Conservation (phyloP, 345 rosid genomes). For the Cardamine resedifolia region DNA sequence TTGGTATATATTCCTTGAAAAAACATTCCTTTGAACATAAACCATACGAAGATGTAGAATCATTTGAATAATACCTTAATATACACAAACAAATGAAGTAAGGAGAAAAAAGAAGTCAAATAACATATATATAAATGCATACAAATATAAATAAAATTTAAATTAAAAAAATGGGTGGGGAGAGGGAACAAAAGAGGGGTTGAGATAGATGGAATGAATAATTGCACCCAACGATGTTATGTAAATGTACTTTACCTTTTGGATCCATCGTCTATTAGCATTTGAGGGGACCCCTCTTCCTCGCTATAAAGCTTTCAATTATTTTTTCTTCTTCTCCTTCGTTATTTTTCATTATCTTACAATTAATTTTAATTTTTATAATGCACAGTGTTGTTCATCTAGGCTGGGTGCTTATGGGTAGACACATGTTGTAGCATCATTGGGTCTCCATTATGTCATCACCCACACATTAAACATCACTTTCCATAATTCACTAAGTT, state of each 20-base stretch:
- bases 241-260: conserved; percentile 61
- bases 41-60: conserved; percentile 14
- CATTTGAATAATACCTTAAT: conserved; percentile 25
- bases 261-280: conserved; percentile 57
- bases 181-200: conserved; percentile 43
- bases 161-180: neutral
- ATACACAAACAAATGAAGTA: conserved; percentile 31
- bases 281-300: conserved; percentile 47
- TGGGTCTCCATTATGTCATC: conserved; percentile 33
- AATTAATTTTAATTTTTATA: neutral
- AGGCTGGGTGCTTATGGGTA: conserved; percentile 41
- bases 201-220: conserved; percentile 70
- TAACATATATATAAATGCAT: conserved; percentile 14
- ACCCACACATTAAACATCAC: conserved; percentile 29
- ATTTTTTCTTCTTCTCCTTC: conserved; percentile 14
- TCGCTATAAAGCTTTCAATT: conserved; percentile 39
- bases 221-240: conserved; percentile 59
- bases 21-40: conserved; percentile 12
- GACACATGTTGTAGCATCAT: conserved; percentile 41
- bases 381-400: conserved; percentile 22
- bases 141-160: neutral
- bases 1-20: conserved; percentile 9
- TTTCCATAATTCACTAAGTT: conserved; percentile 15
- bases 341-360: neutral
- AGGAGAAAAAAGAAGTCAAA: conserved; percentile 16